These are phyloP conservation scores for Microcyclospora tardicrescens DNA, from an alignment of 2,329 filamentous ascomycete genomes.

Conservation along the genomic window DNA sequence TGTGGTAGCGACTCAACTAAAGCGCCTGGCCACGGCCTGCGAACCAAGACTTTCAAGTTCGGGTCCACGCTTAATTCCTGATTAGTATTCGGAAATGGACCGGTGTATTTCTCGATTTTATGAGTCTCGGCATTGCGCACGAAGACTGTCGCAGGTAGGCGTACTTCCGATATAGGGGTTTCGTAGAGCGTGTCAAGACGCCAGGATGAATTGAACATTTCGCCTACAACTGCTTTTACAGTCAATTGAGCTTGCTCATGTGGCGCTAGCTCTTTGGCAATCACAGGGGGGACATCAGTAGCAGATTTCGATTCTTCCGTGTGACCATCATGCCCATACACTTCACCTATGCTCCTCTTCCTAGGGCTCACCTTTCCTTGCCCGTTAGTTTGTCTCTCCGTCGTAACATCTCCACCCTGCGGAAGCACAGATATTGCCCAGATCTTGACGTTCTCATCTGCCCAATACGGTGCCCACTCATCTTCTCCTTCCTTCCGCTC, in stretches of 20 bases:
- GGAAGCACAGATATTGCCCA: conserved; percentile 60
- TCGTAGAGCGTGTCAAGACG: conserved; percentile 55
- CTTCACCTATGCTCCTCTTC: conserved; percentile 25
- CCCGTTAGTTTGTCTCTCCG: not conserved
- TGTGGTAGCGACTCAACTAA: conserved; percentile 51
- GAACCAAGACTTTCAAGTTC: conserved; percentile 57
- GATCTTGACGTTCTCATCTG: conserved; percentile 64
- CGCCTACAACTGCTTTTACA: conserved; percentile 50
- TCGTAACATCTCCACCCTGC: not conserved
- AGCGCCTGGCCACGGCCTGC: conserved; percentile 67
- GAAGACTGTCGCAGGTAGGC: conserved; percentile 58
- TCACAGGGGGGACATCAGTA: conserved; percentile 1
- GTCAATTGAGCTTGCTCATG: conserved; percentile 24
- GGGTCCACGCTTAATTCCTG: conserved; percentile 34
- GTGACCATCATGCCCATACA: conserved; percentile 19
- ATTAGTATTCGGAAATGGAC: conserved; percentile 46
- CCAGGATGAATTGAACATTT: conserved; percentile 74
- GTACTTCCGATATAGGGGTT: conserved; percentile 51
- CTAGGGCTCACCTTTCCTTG: conserved; percentile 14
- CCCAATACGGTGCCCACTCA: conserved; percentile 48
- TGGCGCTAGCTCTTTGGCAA: conserved; percentile 31
- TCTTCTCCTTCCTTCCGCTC: conserved; percentile 14
- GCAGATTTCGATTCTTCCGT: conserved; percentile 4
- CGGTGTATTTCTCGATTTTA: conserved; percentile 55
- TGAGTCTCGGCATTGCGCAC: conserved; percentile 48